phyloP scores from a whole-genome alignment of 768 basidiomycete genomes.

The Xerocomus spinulosus region DNA sequence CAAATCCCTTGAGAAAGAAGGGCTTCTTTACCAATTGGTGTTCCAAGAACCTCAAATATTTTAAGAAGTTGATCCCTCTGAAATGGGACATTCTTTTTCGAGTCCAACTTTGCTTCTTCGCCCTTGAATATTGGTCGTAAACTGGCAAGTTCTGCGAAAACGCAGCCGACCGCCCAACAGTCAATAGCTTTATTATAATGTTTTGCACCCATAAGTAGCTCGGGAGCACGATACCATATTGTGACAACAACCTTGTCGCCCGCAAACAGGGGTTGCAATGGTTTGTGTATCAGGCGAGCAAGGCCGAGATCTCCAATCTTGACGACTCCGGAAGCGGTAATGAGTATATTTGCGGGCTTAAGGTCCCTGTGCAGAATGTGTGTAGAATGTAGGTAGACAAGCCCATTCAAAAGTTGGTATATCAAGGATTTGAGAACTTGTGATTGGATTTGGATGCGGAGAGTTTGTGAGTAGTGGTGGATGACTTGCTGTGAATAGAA shows the following conservation, averaged over 20 bases:
- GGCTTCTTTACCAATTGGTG: slow-evolving; percentile 59
- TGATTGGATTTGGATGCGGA: slow-evolving; percentile 68
- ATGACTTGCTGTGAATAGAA: slow-evolving; percentile 79
- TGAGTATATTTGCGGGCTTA: slow-evolving; percentile 98
- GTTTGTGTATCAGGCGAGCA: slow-evolving; percentile 86
- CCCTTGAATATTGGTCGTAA: slow-evolving; percentile 97
- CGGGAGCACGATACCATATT: slow-evolving; percentile 98
- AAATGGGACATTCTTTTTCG: slow-evolving; percentile 96
- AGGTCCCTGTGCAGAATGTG: slow-evolving; percentile 97
- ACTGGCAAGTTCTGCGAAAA: slow-evolving; percentile 92
- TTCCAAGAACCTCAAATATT: slow-evolving; percentile 94
- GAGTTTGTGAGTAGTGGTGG: slow-evolving; percentile 91
- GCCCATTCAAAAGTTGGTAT: slow-evolving; percentile 91
- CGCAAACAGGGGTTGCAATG: slow-evolving; percentile 84
- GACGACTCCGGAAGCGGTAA: slow-evolving; percentile 81
- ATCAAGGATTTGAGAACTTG: slow-evolving; percentile 89
- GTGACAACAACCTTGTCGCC: slow-evolving; percentile 99
- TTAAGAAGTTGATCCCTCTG: slow-evolving; percentile 92
- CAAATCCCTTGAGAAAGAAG: background rate
- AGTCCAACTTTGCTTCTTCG: slow-evolving; percentile 95
- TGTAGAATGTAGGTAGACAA: slow-evolving; percentile 89
- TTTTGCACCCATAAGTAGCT: slow-evolving; percentile 91
- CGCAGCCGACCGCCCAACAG: slow-evolving; percentile 97
- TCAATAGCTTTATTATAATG: slow-evolving; percentile 98
- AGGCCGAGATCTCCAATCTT: slow-evolving; percentile 99